phyloP scores from a whole-genome alignment of 1,284 basidiomycete species.

The Sutorius eximius region DNA sequence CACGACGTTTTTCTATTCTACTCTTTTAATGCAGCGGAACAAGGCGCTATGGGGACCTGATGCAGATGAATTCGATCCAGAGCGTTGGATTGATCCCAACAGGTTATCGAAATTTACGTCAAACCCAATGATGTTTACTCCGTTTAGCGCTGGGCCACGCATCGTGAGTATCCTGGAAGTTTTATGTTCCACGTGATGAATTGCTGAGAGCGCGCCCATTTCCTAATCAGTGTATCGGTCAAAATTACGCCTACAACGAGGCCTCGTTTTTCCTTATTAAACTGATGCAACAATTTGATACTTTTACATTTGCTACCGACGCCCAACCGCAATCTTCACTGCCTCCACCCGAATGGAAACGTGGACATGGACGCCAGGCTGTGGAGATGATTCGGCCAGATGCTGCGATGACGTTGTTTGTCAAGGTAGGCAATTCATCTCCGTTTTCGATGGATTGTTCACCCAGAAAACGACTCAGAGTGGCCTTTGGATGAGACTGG shows the following conservation, averaged over 20 bases:
- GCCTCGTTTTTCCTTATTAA: slow-evolving; percentile 67
- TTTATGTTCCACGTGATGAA: slow-evolving; percentile 6
- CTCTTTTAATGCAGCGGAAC: slow-evolving; percentile 62
- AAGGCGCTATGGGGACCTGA: slow-evolving; percentile 63
- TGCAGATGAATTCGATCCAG: slow-evolving; percentile 68
- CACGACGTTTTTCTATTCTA: slow-evolving; percentile 57
- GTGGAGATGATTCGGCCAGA: slow-evolving; percentile 61
- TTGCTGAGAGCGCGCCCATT: slow-evolving; percentile 15
- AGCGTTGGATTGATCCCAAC: slow-evolving; percentile 62
- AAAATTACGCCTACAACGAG: slow-evolving; percentile 74
- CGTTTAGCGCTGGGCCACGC: slow-evolving; percentile 68
- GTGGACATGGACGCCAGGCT: slow-evolving; percentile 49
- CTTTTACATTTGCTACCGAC: slow-evolving; percentile 58
- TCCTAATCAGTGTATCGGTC: slow-evolving; percentile 59
- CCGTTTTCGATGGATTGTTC: slow-evolving; percentile 4
- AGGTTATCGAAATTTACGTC: slow-evolving; percentile 47
- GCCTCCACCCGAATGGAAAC: slow-evolving; percentile 60
- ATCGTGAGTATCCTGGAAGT: slow-evolving; percentile 36
- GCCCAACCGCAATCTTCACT: slow-evolving; percentile 59
- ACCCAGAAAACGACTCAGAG: slow-evolving; percentile 37
- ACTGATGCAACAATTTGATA: slow-evolving; percentile 61
- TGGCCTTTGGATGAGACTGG: slow-evolving; percentile 54
- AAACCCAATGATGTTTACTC: slow-evolving; percentile 67
- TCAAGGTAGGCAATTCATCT: slow-evolving; percentile 47
- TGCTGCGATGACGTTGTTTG: slow-evolving; percentile 58